Base-by-base conservation (phyloP, 352 stramenopile genomes). In the Pythium rishiriense region DNA sequence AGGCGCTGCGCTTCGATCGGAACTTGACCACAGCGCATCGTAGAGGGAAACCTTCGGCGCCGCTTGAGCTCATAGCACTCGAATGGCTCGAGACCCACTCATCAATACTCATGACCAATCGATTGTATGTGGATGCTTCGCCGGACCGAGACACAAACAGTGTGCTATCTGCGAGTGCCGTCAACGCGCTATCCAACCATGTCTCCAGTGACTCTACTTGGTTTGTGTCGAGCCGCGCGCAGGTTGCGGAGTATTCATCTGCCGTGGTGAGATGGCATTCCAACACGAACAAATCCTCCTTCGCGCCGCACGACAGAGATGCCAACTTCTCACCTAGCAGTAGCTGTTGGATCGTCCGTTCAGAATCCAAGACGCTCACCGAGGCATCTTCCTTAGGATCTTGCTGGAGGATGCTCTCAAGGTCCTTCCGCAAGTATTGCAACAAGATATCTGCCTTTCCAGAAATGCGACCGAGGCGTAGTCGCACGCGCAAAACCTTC, bases 371-470 rank as follows among this genome's bases (percentile, higher is more conserved):
- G 10, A 78, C 48, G 0, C 58, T 53, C 37, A 68, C 29, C 25
- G 64, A 63, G 4, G 57, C 45, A 3, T 83, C 74, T 7, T 83
- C 71, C 49, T 81, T 83, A 0, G 63, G 50, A 15, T 79, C 69
- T 31, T 77, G 68, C 28, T 87, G 79, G 3, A 71, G 54, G 3
- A 79, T 71, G 0, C 28, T 41, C 12, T 91, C 81, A 19, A 91
- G 50, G 24, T 92, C 78, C 51, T 91, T 92, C 22, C 76, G 74
- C 28, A 92, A 53, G 35, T 87, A 76, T 31, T 90, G 73, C 31
- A 92, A 39, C 48, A 94, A 66, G 25, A 94, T 87, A 25, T 87
- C 79, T 1, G 81, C 72, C 61, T 92, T 94, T 26, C 81, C 81
- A 17, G 76, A 70, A 48, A 94, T 75, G 15, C 83, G 83, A 15